Evolutionary conservation across 139 green algal genomes (phyloP), one percentile per base, ranked within the genome.

Genomic region (Penium margaritaceum): DNA sequence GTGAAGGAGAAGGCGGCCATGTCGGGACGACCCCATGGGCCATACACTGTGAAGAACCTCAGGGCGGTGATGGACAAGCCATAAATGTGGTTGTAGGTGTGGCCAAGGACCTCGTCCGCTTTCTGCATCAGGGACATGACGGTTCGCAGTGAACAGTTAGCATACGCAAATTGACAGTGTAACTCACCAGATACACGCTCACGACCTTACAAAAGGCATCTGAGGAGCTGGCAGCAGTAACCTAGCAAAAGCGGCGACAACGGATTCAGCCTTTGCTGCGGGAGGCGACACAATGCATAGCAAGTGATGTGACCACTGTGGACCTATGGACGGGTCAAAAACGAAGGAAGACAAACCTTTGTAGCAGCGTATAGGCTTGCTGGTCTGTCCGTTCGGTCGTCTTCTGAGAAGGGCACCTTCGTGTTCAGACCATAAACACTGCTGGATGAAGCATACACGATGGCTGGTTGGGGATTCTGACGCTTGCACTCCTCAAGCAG

Each of bases 31-130:
- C 83, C 83, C 67, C 70, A 87, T 32, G 90, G 90, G 0, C 90
- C 90, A 70, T 95, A 95, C 39, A 95, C 90, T 0, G 90, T 95
- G 82, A 95, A 95, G 74, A 95, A 95, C 54, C 75, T 74, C 37
- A 87, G 66, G 39, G 63, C 83, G 19, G 87, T 94, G 5, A 91
- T 72, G 4, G 74, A 82, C 44, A 95, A 57, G 57, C 77, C 65
- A 67, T 91, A 84, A 44, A 95, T 87, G 79, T 89, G 83, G 53
- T 85, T 84, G 81, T 95, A 95, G 0, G 81, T 81, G 68, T 91
- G 85, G 30, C 84, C 87, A 5, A 93, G 61, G 32, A 91, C 66
- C 84, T 95, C 90, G 72, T 87, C 81, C 21, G 79, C 68, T 75
- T 87, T 83, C 78, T 82, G 75, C 43, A 73, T 27, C n/a, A n/a